phyloP scores from a whole-genome alignment of 2,329 filamentous ascomycete genomes.

The Aspergillus sclerotialis region DNA sequence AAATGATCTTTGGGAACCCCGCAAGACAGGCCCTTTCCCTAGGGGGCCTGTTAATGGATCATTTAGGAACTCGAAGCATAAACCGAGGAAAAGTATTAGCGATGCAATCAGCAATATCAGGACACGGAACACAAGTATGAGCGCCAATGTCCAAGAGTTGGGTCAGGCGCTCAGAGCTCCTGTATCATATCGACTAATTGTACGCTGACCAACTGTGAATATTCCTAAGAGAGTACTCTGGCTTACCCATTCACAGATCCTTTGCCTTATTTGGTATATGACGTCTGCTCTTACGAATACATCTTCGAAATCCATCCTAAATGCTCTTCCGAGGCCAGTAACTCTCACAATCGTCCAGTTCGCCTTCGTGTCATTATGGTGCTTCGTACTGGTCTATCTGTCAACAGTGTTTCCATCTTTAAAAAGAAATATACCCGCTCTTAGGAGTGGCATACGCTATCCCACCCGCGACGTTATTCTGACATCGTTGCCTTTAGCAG shows the following conservation, averaged over 20 bases:
- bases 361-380: conserved; percentile 83
- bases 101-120: conserved; percentile 83
- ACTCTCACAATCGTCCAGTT: conserved; percentile 93
- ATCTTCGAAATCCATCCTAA: conserved; percentile 94
- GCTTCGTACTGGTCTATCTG: conserved; percentile 69
- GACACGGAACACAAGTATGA: conserved; percentile 74
- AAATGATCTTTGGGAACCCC: conserved; percentile 55
- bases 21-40: conserved; percentile 45
- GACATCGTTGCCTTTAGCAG: conserved; percentile 82
- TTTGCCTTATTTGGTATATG: conserved; percentile 89
- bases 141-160: conserved; percentile 87
- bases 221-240: conserved; percentile 1
- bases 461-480: conserved; percentile 75
- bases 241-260: conserved; percentile 49
- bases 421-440: conserved; percentile 64
- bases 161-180: conserved; percentile 86
- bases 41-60: conserved; percentile 35
- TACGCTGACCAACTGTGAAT: conserved; percentile 41
- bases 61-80: conserved; percentile 45
- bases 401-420: conserved; percentile 66
- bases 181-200: conserved; percentile 78
- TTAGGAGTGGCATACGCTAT: conserved; percentile 74
- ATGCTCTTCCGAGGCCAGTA: conserved; percentile 80
- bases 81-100: conserved; percentile 75
- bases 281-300: conserved; percentile 95